These are phyloP conservation scores for Sugiyamaella marilandica DNA, from an alignment of 805 yeast genomes.

Conservation along the genomic window DNA sequence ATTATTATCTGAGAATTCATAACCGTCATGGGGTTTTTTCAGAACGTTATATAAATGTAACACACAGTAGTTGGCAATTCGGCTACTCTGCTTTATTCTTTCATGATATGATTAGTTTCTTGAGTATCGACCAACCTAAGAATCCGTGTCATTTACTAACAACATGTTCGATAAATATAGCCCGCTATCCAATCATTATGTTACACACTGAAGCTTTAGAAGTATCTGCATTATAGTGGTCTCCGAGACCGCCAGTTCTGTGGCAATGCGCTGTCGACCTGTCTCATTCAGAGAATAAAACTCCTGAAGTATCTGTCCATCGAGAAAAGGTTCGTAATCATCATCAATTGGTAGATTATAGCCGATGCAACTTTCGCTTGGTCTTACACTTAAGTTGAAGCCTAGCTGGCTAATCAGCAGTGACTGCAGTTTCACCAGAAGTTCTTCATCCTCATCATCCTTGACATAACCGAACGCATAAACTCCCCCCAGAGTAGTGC, in stretches of 20 bases:
- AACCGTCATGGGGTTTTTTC: too few species aligned
- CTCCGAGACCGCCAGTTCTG: background rate
- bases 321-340: background rate
- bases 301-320: background rate
- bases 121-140: too few species aligned
- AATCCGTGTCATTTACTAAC: too few species aligned
- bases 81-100: background rate
- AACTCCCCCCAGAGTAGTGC: slow-evolving; percentile 5
- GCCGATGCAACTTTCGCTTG: background rate
- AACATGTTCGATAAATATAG: too few species aligned
- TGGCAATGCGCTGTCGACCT: background rate
- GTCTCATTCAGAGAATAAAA: background rate
- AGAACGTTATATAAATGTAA: too few species aligned
- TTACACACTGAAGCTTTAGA: background rate
- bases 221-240: background rate
- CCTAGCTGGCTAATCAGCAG: background rate
- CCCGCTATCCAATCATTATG: background rate
- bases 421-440: background rate
- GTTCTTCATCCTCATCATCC: background rate
- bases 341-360: background rate
- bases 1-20: too few species aligned
- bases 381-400: background rate
- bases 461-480: background rate
- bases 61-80: too few species aligned
- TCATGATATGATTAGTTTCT: background rate